phyloP scores from a whole-genome alignment of 2,329 filamentous ascomycete species.

The Botrytis paeoniae region DNA sequence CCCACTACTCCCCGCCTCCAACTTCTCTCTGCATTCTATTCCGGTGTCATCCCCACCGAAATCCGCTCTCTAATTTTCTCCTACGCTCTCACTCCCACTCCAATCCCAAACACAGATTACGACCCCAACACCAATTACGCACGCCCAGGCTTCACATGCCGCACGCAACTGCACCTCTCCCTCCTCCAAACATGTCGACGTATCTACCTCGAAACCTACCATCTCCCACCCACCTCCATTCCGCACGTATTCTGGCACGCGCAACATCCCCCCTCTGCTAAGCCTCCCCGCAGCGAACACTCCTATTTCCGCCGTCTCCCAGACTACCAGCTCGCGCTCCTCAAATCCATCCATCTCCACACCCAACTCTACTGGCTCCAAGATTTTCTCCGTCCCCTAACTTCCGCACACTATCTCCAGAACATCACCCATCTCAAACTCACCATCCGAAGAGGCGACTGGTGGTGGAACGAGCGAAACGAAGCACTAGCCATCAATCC shows the following conservation, averaged over 20 bases:
- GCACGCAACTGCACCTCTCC: slow-evolving; percentile 20
- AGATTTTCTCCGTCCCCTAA: slow-evolving; percentile 18
- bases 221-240: slow-evolving; percentile 25
- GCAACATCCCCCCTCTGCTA: neutral
- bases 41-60: slow-evolving; percentile 4
- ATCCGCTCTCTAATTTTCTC: slow-evolving; percentile 5
- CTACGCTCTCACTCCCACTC: slow-evolving; percentile 2
- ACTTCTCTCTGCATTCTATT: neutral
- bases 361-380: slow-evolving; percentile 33
- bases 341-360: slow-evolving; percentile 25
- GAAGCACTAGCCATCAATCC: slow-evolving; percentile 27
- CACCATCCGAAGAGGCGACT: slow-evolving; percentile 31
- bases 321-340: slow-evolving; percentile 22
- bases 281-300: slow-evolving; percentile 10
- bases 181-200: slow-evolving; percentile 30
- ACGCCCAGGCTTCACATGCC: slow-evolving; percentile 25
- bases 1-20: neutral
- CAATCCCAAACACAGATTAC: neutral
- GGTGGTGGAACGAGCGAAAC: slow-evolving; percentile 32
- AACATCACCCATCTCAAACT: slow-evolving; percentile 28
- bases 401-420: slow-evolving; percentile 19
- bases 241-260: slow-evolving; percentile 30
- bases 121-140: slow-evolving; percentile 21
- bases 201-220: slow-evolving; percentile 31
- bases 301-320: slow-evolving; percentile 20